These are phyloP conservation scores for Patellifolia procumbens DNA, from an alignment of 179 eudicot genomes.

Conservation along the genomic window DNA sequence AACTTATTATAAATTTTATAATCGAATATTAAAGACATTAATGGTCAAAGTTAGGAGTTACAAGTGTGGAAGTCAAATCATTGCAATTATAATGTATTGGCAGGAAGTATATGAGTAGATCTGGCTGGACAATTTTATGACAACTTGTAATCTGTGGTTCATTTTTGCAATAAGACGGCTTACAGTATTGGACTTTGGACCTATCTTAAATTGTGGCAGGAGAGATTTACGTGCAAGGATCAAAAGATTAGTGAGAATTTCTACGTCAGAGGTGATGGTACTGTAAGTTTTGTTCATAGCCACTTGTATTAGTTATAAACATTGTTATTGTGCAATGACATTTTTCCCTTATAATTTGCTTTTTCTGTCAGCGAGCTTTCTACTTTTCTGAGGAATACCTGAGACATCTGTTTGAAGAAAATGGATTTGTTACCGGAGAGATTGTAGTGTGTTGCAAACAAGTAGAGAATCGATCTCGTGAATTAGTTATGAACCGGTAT, in stretches of 20 bases:
- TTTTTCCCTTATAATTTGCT: background rate
- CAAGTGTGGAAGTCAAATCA: too few species aligned
- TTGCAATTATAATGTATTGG: too few species aligned
- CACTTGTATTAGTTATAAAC: background rate
- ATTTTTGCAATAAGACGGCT: background rate
- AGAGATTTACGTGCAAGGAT: conserved; percentile 84
- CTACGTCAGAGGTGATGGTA: conserved; percentile 97
- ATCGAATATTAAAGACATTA: too few species aligned
- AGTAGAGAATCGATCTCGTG: conserved; percentile 92
- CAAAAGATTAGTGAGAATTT: conserved; percentile 95
- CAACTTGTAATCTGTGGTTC: background rate
- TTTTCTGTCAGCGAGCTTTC: conserved; percentile 75
- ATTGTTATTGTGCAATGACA: conserved; percentile 7
- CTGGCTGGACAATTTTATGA: background rate
- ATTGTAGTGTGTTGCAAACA: conserved; percentile 78
- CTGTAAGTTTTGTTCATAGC: conserved; percentile 53
- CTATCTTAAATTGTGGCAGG: conserved; percentile 46
- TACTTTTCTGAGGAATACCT: conserved; percentile 90
- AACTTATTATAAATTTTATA: too few species aligned
- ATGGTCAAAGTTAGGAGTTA: too few species aligned
- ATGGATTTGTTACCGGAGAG: conserved; percentile 70
- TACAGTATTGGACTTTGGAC: conserved; percentile 20
- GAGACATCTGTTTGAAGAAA: conserved; percentile 54
- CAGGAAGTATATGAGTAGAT: background rate
- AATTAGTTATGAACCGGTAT: conserved; percentile 92